Evolutionary conservation across 768 basidiomycete genomes (phyloP).

Genomic region (Russula griseocarnosa): DNA sequence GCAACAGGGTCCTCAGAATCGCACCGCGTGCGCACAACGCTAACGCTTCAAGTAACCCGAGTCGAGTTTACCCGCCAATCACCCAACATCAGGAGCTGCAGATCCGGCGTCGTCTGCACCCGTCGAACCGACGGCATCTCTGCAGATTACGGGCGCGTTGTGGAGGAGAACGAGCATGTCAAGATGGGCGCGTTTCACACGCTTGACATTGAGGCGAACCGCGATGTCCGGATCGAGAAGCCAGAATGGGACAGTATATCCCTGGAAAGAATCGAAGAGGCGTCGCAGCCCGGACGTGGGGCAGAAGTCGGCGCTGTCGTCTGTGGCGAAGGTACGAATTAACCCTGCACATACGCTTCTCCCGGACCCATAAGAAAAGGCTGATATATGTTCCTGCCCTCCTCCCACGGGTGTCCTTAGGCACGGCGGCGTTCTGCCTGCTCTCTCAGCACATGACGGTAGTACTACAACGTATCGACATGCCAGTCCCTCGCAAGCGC

Average conservation of each 20-base stretch:
- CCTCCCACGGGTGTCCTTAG: slow-evolving; percentile 31
- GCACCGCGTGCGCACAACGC: slow-evolving; percentile 75
- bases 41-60: slow-evolving; percentile 76
- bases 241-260: slow-evolving; percentile 94
- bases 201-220: slow-evolving; percentile 85
- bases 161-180: slow-evolving; percentile 82
- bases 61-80: slow-evolving; percentile 76
- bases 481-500: slow-evolving; percentile 85
- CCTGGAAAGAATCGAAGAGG: slow-evolving; percentile 73
- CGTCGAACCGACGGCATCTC: slow-evolving; percentile 46
- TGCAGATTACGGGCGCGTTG: slow-evolving; percentile 89
- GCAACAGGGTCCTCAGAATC: slow-evolving; percentile 93
- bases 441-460: slow-evolving; percentile 97
- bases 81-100: slow-evolving; percentile 44
- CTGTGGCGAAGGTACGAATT: slow-evolving; percentile 73
- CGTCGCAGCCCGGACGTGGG: slow-evolving; percentile 88
- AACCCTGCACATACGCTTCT: neutral
- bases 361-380: neutral
- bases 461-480: slow-evolving; percentile 83
- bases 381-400: neutral
- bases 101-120: slow-evolving; percentile 29
- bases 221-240: slow-evolving; percentile 88
- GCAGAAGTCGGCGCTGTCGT: slow-evolving; percentile 96
- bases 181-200: slow-evolving; percentile 94
- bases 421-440: slow-evolving; percentile 89